Conservation (phyloP, 2,329 filamentous ascomycete genomes). For the Shiraia bambusicola region DNA sequence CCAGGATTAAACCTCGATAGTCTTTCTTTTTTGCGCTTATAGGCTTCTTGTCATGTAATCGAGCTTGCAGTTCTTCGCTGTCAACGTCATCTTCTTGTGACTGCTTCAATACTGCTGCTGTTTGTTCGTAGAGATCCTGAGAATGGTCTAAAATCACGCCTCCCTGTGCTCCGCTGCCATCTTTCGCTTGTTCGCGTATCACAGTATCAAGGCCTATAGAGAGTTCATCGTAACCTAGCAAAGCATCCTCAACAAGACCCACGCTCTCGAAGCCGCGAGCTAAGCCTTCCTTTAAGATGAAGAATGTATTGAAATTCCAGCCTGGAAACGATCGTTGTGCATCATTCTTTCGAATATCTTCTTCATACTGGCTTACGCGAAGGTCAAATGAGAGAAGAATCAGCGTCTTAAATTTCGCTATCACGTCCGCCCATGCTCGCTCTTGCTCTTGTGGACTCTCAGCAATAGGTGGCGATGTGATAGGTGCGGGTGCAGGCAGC, state of each 20-base stretch:
- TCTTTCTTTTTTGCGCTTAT: conserved; percentile 61
- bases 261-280: conserved; percentile 95
- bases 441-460: conserved; percentile 78
- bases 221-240: conserved; percentile 93
- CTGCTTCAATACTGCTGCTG: conserved; percentile 21
- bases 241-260: conserved; percentile 89
- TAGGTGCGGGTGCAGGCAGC: conserved; percentile 46
- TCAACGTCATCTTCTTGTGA: conserved; percentile 18
- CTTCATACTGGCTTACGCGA: conserved; percentile 90
- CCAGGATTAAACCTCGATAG: conserved; percentile 88
- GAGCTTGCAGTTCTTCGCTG: conserved; percentile 13
- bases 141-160: conserved; percentile 72
- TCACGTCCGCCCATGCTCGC: conserved; percentile 78
- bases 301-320: conserved; percentile 99
- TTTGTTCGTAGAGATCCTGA: conserved; percentile 66
- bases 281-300: conserved; percentile 93
- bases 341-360: conserved; percentile 94
- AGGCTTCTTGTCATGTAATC: conserved; percentile 37
- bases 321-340: conserved; percentile 82
- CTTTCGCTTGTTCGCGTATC: conserved; percentile 69
- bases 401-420: conserved; percentile 80
- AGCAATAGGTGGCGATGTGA: conserved; percentile 34
- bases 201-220: conserved; percentile 82
- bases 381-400: conserved; percentile 89
- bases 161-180: conserved; percentile 65